Conservation (phyloP, 805 yeast species). For the Yarrowia phangngaensis region DNA sequence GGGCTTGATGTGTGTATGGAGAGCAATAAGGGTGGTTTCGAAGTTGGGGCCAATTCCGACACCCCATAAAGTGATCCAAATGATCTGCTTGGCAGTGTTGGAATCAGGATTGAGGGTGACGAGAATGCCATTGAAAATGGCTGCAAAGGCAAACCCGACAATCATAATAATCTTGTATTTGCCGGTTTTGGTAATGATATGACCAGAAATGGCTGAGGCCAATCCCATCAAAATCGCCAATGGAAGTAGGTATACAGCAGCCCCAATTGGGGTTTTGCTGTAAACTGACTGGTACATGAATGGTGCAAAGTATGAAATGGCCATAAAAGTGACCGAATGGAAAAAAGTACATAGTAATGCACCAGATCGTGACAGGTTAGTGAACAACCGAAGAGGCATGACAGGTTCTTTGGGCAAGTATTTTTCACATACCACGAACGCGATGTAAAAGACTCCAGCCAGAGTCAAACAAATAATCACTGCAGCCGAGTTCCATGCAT, state of each 20-base stretch:
- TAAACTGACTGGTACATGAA: constrained; percentile 48
- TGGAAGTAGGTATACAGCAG: constrained; percentile 46
- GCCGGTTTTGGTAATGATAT: constrained; percentile 44
- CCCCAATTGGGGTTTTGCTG: constrained; percentile 42
- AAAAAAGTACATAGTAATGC: constrained; percentile 35
- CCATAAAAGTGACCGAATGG: constrained; percentile 49
- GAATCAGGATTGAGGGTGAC: constrained; percentile 44
- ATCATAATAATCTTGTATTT: constrained; percentile 44
- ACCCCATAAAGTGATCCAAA: constrained; percentile 48
- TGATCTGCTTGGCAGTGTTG: constrained; percentile 41
- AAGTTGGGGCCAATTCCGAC: constrained; percentile 48
- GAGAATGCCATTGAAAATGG: constrained; percentile 45
- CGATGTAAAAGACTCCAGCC: constrained; percentile 44
- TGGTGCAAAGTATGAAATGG: constrained; percentile 50
- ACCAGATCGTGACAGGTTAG: constrained; percentile 16
- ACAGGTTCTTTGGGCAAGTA: constrained; percentile 40
- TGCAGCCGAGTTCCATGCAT: constrained; percentile 52
- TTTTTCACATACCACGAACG: constrained; percentile 49
- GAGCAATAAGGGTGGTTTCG: constrained; percentile 48
- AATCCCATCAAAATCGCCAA: constrained; percentile 46
- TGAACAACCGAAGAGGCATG: constrained; percentile 43
- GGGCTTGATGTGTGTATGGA: constrained; percentile 49
- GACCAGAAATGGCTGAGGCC: constrained; percentile 47
- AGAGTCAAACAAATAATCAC: constrained; percentile 45
- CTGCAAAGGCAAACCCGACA: constrained; percentile 33